Base-by-base conservation (phyloP, 805 yeast genomes). In the Candida sanyiensis region DNA sequence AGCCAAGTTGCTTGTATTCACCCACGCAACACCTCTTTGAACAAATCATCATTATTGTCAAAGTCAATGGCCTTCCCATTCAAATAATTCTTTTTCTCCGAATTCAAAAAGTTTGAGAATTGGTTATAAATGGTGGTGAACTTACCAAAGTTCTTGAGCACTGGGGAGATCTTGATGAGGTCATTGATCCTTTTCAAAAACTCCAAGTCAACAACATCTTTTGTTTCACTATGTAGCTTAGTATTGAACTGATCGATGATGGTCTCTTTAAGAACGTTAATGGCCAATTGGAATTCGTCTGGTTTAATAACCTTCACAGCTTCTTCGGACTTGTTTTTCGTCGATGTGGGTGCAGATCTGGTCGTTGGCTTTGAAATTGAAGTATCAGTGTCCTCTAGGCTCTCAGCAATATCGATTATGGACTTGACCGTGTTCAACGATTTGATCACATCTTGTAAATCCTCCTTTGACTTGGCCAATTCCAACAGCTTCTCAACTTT, bases 91-190 rank as follows among this genome's bases (percentile, higher is more conserved):
- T 61, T 64, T 38, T 59, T 63, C 48, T 64, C 66, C 7, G 42
- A 49, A 31, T 61, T 59, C 9, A 78, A 53, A 17, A 58, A 62
- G n/a, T 58, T 58, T 1, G 67, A 66, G 53, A 79, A 80, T 17
- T 61, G 65, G n/a, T 62, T 54, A 50, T 76, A 82, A 1, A 62
- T 52, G 1, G 72, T 62, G 38, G 72, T 64, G 52, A 79, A 82
- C 21, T 66, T 64, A 3, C 68, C 59, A 33, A 81, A 54, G 15
- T 70, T 72, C 46, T 69, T 67, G 50, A 82, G 80, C 13, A 79
- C 57, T 0, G 80, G 78, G 33, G 64, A 58, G 37, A 80, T 49
- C 5, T 65, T 66, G 17, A 66, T 61, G 54, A 82, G 61, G 21
- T 68, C 65, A 26, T 73, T 68, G 15, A 76, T 62, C 37, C 71